Conservation (phyloP, 139 green algal species). For the Dunaliella sp. region DNA sequence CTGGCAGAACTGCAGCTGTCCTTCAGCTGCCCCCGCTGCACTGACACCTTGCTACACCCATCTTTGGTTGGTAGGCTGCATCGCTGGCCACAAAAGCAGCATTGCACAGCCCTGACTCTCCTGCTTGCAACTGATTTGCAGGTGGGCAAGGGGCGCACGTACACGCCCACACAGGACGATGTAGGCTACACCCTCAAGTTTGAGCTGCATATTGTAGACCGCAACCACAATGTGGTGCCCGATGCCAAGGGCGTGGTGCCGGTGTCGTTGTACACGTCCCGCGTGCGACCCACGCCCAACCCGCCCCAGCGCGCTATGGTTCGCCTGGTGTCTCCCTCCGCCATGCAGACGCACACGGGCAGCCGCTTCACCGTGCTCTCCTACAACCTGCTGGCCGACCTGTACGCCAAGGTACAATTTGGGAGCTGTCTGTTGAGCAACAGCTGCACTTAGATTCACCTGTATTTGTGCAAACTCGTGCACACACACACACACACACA, state of each 20-base stretch:
- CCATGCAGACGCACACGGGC: not conserved
- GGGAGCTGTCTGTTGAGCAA: not conserved
- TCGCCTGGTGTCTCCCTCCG: constrained; percentile 46
- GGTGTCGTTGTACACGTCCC: constrained; percentile 62
- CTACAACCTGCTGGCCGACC: constrained; percentile 97
- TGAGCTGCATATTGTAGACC: constrained; percentile 62
- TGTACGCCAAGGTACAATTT: constrained; percentile 86
- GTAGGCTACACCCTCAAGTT: constrained; percentile 88
- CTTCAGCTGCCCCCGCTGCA: not conserved
- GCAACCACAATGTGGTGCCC: constrained; percentile 14
- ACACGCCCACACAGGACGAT: constrained; percentile 82
- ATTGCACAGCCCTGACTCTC: no score
- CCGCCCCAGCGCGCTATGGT: constrained; percentile 71
- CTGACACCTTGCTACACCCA: not conserved
- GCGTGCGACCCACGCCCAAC: constrained; percentile 77
- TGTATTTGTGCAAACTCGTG: not conserved
- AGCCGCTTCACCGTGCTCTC: constrained; percentile 87
- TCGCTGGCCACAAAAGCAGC: no score
- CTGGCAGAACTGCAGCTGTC: not conserved
- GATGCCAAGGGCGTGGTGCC: constrained; percentile 10
- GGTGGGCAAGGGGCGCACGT: constrained; percentile 66
- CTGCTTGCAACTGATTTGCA: constrained; percentile 30
- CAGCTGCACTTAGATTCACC: not conserved
- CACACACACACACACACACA: not conserved
- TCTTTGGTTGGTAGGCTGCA: not conserved